These are phyloP conservation scores for Fraxinus sp. DNA, from an alignment of 305 asterid species.

Conservation along the genomic window DNA sequence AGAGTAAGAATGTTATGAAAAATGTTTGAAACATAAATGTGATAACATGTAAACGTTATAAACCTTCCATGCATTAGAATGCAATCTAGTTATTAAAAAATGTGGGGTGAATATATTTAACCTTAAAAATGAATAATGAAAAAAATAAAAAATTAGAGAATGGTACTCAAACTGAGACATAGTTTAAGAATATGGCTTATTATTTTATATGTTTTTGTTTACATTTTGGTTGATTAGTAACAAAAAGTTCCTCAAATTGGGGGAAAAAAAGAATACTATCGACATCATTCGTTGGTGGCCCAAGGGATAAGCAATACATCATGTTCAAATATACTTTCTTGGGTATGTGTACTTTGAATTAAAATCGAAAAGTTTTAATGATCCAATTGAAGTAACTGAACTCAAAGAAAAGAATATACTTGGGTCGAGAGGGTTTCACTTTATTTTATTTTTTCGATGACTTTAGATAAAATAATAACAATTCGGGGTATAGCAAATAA, in stretches of 20 bases:
- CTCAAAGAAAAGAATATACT: neutral
- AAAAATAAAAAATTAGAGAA: no score
- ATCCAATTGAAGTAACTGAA: neutral
- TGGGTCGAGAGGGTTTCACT: neutral
- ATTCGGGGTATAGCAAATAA: neutral
- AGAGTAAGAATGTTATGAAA: no score
- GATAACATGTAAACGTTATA: no score
- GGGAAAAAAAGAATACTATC: neutral
- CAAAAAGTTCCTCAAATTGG: neutral
- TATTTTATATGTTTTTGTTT: no score
- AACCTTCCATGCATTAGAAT: no score
- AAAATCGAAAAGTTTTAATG: neutral
- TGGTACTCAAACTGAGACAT: no score
- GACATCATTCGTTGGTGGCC: neutral
- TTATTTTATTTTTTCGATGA: neutral
- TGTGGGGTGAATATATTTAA: no score
- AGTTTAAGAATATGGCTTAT: no score
- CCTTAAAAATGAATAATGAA: no score
- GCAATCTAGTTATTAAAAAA: no score
- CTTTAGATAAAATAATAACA: neutral
- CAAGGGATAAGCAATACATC: neutral
- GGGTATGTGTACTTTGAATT: neutral
- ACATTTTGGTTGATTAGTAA: neutral
- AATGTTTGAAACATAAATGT: no score
- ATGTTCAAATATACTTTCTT: neutral